Base-by-base conservation (phyloP, 1,139 yeast species). In the Lodderomyces orthopsilosis region DNA sequence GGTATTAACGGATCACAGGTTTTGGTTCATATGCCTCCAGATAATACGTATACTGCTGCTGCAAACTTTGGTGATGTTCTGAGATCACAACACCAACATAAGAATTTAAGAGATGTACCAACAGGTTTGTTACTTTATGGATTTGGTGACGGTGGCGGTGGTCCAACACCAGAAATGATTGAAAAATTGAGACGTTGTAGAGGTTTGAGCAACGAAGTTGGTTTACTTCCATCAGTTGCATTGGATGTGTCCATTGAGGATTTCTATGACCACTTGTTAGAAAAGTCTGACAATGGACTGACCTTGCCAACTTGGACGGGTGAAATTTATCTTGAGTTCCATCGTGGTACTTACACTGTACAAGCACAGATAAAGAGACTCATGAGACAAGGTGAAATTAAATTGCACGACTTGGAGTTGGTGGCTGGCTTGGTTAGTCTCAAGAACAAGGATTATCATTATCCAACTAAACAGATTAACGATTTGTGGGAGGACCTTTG, bases 121-220 rank as follows among this genome's bases (percentile, higher is more conserved):
- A 77, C 86, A 10, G 94, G 95, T 0, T 70, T 93, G 58, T 68
- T 93, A 58, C 71, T 90, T 43, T 93, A 80, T 56, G 98, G 98
- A 34, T 81, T 85, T 55, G 98, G 98, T 58, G 98, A 93, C 59
- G 98, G 98, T 54, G 98, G 98, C 49, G 98, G 98, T 51, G 98
- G 98, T 5, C 98, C 98, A 33, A 84, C 89, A 4, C 86, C 86
- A 37, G 96, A 86, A 57, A 91, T 90, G 96, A 59, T 93, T 50
- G 97, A 93, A 59, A 90, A 89, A 61, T 73, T 93, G 55, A 81
- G 98, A 61, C 80, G 98, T 55, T 85, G 93, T 61, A 77, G 98
- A 57, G 97, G 97, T 15, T 65, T 91, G 48, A 78, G 90, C 23
- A 86, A 91, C 58, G 84, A 85, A 9, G 83, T 83, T 18, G 94